Evolutionary conservation across 2,329 filamentous ascomycete species (phyloP).

Genomic region (Madurella mycetomatis): DNA sequence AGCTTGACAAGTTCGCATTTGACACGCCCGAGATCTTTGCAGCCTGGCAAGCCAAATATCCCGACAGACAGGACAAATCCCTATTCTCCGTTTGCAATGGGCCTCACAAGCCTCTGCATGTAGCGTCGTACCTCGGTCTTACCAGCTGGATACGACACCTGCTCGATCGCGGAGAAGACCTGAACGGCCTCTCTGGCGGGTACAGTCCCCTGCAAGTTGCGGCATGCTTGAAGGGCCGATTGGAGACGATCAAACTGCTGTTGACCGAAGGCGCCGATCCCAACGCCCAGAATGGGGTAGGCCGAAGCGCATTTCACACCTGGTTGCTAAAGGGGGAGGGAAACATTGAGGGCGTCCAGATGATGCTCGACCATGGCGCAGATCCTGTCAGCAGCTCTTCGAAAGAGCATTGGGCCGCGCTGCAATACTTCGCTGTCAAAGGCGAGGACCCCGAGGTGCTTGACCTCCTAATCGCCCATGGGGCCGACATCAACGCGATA

Average conservation of each 20-base stretch:
- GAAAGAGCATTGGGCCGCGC: neutral
- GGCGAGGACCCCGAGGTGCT: conserved; percentile 14
- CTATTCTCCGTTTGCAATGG: neutral
- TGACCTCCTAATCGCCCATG: conserved; percentile 11
- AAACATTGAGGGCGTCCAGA: neutral
- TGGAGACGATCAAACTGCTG: conserved; percentile 13
- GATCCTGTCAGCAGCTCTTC: neutral
- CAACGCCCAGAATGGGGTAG: conserved; percentile 12
- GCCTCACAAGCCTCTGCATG: conserved; percentile 15
- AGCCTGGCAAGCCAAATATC: conserved; percentile 16
- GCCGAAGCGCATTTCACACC: conserved; percentile 1
- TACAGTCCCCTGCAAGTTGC: conserved; percentile 17
- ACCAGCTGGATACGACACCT: conserved; percentile 14
- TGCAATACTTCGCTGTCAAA: conserved; percentile 14
- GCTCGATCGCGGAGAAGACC: conserved; percentile 11
- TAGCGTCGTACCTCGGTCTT: conserved; percentile 17
- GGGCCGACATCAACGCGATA: conserved; percentile 14
- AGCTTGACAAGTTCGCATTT: conserved; percentile 21
- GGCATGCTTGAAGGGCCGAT: neutral
- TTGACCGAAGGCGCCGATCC: conserved; percentile 15
- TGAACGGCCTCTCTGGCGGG: conserved; percentile 8
- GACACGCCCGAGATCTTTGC: conserved; percentile 11
- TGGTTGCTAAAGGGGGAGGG: conserved; percentile 5
- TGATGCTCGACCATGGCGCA: conserved; percentile 14
- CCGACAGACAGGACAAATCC: neutral